A percentile compares a stretch with the other conserved stretches of the same genome.
Conservation (phyloP, 306 rosid species). For the Hippophae tibetana region DNA sequence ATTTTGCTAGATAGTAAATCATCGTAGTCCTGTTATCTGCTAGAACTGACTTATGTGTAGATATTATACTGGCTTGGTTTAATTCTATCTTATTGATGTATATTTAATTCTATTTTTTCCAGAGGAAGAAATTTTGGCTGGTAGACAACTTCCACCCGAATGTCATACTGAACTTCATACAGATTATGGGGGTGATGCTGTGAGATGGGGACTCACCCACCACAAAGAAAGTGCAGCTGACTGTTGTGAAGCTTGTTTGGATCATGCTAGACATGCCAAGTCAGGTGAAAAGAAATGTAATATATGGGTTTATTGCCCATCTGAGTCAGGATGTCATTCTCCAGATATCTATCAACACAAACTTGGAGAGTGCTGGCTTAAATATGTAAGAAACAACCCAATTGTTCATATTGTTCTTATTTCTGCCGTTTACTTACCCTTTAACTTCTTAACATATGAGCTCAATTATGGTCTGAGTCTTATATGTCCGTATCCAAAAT, state of each 20-base stretch:
- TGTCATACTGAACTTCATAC: slow-evolving; percentile 68
- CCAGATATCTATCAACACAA: slow-evolving; percentile 80
- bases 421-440: background rate
- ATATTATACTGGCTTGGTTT: background rate
- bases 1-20: background rate
- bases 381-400: slow-evolving; percentile 52
- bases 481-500: slow-evolving; percentile 7
- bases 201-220: slow-evolving; percentile 91
- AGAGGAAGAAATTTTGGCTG: slow-evolving; percentile 76
- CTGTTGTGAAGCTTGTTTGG: slow-evolving; percentile 92
- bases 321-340: slow-evolving; percentile 78
- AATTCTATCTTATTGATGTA: slow-evolving; percentile 15
- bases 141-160: slow-evolving; percentile 61
- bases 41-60: slow-evolving; percentile 9
- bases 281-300: slow-evolving; percentile 74
- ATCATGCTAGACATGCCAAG: slow-evolving; percentile 61
- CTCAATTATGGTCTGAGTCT: slow-evolving; percentile 5
- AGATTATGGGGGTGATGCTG: slow-evolving; percentile 83
- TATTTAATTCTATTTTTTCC: slow-evolving; percentile 13
- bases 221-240: slow-evolving; percentile 96
- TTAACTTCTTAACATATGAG: background rate
- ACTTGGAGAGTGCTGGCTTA: slow-evolving; percentile 88
- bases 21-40: slow-evolving; percentile 3
- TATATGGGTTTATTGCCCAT: slow-evolving; percentile 92
- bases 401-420: slow-evolving; percentile 3